Conservation (phyloP, 78 protist species). For the Neovahlkampfia damariscottae region DNA sequence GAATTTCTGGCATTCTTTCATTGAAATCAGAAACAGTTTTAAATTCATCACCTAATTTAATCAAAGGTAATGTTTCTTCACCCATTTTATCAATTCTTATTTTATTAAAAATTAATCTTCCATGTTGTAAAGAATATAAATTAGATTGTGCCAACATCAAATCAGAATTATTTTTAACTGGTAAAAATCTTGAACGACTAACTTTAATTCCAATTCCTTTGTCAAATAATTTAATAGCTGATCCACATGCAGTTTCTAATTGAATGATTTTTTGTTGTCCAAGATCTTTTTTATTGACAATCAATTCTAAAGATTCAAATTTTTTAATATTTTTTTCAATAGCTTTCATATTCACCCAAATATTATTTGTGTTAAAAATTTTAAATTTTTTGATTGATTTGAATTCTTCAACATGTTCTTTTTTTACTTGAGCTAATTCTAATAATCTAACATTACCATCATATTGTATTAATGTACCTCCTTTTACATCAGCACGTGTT, state of each 20-base stretch:
- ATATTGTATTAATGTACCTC: conserved; percentile 84
- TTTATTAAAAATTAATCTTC: too few relatives aligned
- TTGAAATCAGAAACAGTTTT: conserved; percentile 43
- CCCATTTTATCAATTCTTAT: too few relatives aligned
- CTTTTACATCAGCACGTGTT: conserved; percentile 92
- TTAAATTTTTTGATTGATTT: conserved; percentile 75
- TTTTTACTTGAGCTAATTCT: conserved; percentile 88
- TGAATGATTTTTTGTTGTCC: conserved; percentile 71
- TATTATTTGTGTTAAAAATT: conserved; percentile 95
- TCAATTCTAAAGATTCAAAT: conserved; percentile 28
- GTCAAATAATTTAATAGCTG: conserved; percentile 79
- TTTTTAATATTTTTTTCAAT: conserved; percentile 34
- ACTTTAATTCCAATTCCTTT: conserved; percentile 72
- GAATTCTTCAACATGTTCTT: conserved; percentile 70
- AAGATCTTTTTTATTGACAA: conserved; percentile 11
- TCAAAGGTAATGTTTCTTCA: conserved; percentile 60
- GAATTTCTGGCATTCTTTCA: conserved; percentile 37
- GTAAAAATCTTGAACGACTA: conserved; percentile 88
- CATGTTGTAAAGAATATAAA: conserved; percentile 53
- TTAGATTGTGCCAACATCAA: conserved; percentile 78
- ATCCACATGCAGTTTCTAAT: conserved; percentile 94
- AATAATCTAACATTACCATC: conserved; percentile 41
- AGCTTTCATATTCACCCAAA: conserved; percentile 82
- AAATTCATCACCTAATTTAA: conserved; percentile 71
- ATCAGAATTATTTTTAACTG: conserved; percentile 88